Percentiles rank a stretch among this genome's conserved stretches.
Conservation (phyloP, 2,329 filamentous ascomycete genomes). For the Colletotrichum camelliae region DNA sequence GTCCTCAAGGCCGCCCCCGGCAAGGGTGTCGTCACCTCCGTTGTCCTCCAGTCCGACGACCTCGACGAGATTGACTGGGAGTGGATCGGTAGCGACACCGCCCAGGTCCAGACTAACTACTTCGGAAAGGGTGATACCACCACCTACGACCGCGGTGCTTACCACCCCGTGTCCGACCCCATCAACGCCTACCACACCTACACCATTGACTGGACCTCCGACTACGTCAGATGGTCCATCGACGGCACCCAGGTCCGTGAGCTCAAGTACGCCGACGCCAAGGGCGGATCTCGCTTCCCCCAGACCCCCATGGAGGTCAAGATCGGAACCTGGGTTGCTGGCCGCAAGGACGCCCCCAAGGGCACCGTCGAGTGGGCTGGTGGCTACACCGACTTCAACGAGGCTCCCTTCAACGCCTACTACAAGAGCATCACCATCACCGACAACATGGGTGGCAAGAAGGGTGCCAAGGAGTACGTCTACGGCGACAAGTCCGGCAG, state of each 20-base stretch:
- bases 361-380: conserved; percentile 78
- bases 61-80: conserved; percentile 98
- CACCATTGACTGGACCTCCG: conserved; percentile 70
- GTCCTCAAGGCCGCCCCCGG: conserved; percentile 81
- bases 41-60: conserved; percentile 88
- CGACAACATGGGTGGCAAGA: conserved; percentile 58
- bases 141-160: conserved; percentile 73
- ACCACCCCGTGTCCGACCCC: conserved; percentile 62
- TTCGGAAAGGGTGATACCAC: conserved; percentile 76
- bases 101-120: conserved; percentile 87
- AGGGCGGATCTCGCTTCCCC: conserved; percentile 65
- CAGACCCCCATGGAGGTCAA: conserved; percentile 78
- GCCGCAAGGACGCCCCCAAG: conserved; percentile 60
- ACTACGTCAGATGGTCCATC: conserved; percentile 68
- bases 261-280: conserved; percentile 66
- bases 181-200: conserved; percentile 68
- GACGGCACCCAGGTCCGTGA: conserved; percentile 67
- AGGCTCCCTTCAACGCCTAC: conserved; percentile 59
- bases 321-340: conserved; percentile 71
- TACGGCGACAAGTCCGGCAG: conserved; percentile 55
- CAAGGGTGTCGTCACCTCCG: conserved; percentile 85
- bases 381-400: conserved; percentile 57
- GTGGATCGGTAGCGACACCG: conserved; percentile 79
- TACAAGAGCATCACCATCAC: conserved; percentile 61
- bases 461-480: conserved; percentile 55